Base-by-base conservation (phyloP, 2,329 filamentous ascomycete species). In the Alternaria sp. region DNA sequence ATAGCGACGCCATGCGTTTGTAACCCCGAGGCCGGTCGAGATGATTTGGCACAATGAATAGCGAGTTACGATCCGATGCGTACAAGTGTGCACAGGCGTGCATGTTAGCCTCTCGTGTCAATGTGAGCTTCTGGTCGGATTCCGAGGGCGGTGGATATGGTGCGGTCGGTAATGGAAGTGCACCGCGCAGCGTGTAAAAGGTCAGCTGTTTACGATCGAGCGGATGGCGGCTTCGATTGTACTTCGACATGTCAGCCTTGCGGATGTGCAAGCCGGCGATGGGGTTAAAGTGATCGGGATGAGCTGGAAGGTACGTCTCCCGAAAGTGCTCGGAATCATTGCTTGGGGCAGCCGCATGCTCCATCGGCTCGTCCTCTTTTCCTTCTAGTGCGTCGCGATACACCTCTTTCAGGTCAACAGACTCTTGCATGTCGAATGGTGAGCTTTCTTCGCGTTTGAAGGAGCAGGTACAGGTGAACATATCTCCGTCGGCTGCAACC, bases 1-100 rank as follows among this genome's bases (percentile, higher is more conserved):
- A 76, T 4, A 79, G 63, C 0, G 70, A 75, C 0, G 76, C 75
- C 71, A 79, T 77, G 10, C 72, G 68, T 4, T 68, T 73, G 49
- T 68, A 78, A 5, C 75, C 69, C 46, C 73, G 46, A 3, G 66
- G 68, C 3, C 64, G 63, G 6, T 65, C 65, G 8, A 79, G 69
- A 15, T 85, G 82, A 21, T 85, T 85, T 3, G 84, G 80, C 3
- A 87, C 81, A 47, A 87, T 75, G 72, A 84, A 84, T 12, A 88
- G 75, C 18, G 84, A 84, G 60, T 88, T 88, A 23, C 84, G 82
- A 67, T 88, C 87, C 33, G 84, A 85, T 0, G 86, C 84, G 69
- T 87, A 88, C 46, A 88, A 78, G 72, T 89, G 87, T 4, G 85
- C 86, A 67, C 84, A 87, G 1, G 86, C 83, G 66, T 88, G 86